Evolutionary conservation across 331 rosid species (phyloP).

Genomic region (Acacia concinna): DNA sequence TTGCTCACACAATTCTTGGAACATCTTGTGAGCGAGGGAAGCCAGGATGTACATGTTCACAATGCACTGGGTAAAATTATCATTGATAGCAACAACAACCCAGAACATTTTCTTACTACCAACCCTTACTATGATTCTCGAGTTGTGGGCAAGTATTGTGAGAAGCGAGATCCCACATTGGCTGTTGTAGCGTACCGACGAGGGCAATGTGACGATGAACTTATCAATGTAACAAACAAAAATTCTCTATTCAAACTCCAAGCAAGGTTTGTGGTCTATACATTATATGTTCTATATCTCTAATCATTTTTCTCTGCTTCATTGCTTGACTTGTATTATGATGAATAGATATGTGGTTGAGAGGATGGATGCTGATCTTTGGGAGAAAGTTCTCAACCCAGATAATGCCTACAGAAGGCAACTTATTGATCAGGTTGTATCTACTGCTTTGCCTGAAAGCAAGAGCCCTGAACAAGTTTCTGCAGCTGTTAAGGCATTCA

Average conservation of each 20-base stretch:
- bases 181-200: constrained; percentile 98
- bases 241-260: constrained; percentile 95
- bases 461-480: constrained; percentile 99
- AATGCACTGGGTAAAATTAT: constrained; percentile 98
- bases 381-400: constrained; percentile 91
- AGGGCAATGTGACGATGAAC: constrained; percentile 98
- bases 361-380: constrained; percentile 95
- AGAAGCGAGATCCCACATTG: constrained; percentile 97
- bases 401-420: constrained; percentile 91
- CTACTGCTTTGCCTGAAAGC: constrained; percentile 99
- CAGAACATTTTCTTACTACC: constrained; percentile 98
- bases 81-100: constrained; percentile 96
- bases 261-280: constrained; percentile 78
- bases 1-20: constrained; percentile 95
- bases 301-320: constrained; percentile 8
- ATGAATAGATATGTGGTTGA: constrained; percentile 89
- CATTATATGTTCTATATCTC: not conserved
- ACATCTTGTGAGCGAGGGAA: constrained; percentile 99
- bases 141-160: constrained; percentile 98
- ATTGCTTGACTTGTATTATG: constrained; percentile 29
- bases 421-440: constrained; percentile 96
- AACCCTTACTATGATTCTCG: constrained; percentile 99
- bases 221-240: constrained; percentile 89
- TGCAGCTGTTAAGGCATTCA: constrained; percentile 98
- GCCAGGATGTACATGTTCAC: constrained; percentile 99